phyloP scores from a whole-genome alignment of 2,329 filamentous ascomycete species.

The Xylariaceae sp. region DNA sequence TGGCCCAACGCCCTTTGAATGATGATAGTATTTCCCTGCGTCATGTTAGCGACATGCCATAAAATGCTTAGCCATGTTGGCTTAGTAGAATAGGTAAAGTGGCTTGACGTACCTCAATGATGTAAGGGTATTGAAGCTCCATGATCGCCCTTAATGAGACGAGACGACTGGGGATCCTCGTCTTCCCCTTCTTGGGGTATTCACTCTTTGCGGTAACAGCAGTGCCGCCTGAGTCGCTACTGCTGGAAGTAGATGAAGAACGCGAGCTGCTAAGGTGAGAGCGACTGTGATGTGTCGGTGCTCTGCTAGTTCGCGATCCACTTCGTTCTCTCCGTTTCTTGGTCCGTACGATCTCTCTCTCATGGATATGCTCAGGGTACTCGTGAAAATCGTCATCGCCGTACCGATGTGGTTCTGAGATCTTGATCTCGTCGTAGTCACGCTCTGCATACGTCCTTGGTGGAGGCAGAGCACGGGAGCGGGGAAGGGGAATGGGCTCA shows the following conservation, averaged over 20 bases:
- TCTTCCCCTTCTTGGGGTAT: conserved; percentile 86
- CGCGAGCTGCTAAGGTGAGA: conserved; percentile 47
- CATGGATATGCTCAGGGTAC: conserved; percentile 64
- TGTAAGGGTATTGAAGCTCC: conserved; percentile 84
- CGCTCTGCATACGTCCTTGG: conserved; percentile 63
- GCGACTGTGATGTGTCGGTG: conserved; percentile 40
- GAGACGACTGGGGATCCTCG: conserved; percentile 80
- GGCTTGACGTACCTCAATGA: conserved; percentile 73
- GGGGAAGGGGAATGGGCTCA: conserved; percentile 72
- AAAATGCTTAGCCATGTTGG: not conserved
- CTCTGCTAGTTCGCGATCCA: conserved; percentile 49
- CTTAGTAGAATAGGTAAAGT: not conserved
- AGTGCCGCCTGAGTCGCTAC: conserved; percentile 53
- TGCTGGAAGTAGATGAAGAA: conserved; percentile 54
- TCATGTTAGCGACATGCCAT: conserved; percentile 42
- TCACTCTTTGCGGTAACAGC: conserved; percentile 59
- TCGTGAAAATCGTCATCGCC: conserved; percentile 76
- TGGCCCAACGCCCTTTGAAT: conserved; percentile 86
- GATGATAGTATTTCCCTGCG: conserved; percentile 78
- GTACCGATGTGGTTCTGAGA: conserved; percentile 71
- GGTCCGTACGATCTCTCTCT: conserved; percentile 64
- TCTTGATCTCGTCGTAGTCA: conserved; percentile 70
- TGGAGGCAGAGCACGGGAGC: conserved; percentile 65
- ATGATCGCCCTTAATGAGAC: conserved; percentile 82
- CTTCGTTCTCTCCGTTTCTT: conserved; percentile 55